A percentile compares a stretch with the other conserved stretches of the same genome.
These are phyloP conservation scores for Penicillium aurantiogriseum DNA, from an alignment of 2,329 filamentous ascomycete genomes.

Conservation along the genomic window DNA sequence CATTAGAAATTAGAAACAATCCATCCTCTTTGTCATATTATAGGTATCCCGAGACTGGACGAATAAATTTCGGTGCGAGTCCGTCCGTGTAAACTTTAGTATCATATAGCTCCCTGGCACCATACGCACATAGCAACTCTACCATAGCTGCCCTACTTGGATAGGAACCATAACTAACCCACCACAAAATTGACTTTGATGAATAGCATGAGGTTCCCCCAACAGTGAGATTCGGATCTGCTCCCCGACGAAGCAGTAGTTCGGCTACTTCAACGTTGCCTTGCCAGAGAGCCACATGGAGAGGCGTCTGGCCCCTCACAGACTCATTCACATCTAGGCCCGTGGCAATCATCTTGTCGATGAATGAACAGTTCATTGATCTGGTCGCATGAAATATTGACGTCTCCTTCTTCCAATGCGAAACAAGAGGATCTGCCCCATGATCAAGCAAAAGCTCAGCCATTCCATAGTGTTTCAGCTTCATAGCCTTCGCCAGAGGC, in stretches of 20 bases:
- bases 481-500: neutral
- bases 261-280: neutral
- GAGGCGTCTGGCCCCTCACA: neutral
- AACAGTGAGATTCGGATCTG: neutral
- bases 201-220: neutral
- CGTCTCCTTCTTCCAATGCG: neutral
- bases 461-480: neutral
- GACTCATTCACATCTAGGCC: constrained; percentile 3
- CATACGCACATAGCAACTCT: neutral
- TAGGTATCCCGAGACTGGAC: neutral
- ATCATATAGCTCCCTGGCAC: neutral
- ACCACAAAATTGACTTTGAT: neutral
- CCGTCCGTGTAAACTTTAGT: too few relatives aligned
- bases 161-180: neutral
- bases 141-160: neutral
- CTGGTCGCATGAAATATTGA: neutral
- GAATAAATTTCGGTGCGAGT: neutral
- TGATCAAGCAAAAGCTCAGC: neutral
- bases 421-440: neutral
- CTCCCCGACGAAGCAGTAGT: constrained; percentile 1
- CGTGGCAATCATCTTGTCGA: neutral
- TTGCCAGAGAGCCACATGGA: neutral
- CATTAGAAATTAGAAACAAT: neutral
- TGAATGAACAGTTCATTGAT: neutral
- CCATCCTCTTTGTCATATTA: neutral